phyloP scores from a whole-genome alignment of 2,329 filamentous ascomycete genomes.

The Fusarium fujikuroi region DNA sequence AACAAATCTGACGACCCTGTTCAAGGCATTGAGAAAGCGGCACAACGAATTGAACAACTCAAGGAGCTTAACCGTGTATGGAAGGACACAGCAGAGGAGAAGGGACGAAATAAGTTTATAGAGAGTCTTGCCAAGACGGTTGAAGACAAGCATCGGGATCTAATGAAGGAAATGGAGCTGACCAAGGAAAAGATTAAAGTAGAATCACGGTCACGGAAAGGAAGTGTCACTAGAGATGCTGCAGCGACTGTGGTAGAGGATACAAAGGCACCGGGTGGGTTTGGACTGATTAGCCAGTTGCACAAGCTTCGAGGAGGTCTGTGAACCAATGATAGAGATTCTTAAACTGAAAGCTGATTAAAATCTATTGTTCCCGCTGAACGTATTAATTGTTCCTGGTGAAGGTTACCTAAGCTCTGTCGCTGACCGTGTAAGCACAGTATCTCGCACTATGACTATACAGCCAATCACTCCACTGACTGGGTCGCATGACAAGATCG shows the following conservation, averaged over 20 bases:
- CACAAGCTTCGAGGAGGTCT: slow-evolving; percentile 68
- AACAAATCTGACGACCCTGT: slow-evolving; percentile 66
- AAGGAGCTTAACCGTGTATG: slow-evolving; percentile 83
- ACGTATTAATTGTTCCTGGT: background rate
- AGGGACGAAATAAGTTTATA: slow-evolving; percentile 82
- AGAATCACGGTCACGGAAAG: slow-evolving; percentile 52
- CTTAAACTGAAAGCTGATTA: background rate
- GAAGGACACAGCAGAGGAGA: slow-evolving; percentile 96
- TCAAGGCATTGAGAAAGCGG: slow-evolving; percentile 78
- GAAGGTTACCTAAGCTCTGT: background rate
- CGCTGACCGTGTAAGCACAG: slow-evolving; percentile 6
- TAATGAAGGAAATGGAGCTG: slow-evolving; percentile 64
- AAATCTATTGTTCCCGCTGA: background rate
- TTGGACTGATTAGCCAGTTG: slow-evolving; percentile 71
- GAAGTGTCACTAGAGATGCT: slow-evolving; percentile 46
- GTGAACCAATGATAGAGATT: slow-evolving; percentile 41
- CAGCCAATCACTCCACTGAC: slow-evolving; percentile 27
- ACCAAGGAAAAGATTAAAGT: slow-evolving; percentile 50
- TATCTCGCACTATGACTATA: background rate
- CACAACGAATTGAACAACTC: slow-evolving; percentile 78
- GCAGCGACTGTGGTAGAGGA: slow-evolving; percentile 49
- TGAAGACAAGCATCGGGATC: slow-evolving; percentile 74
- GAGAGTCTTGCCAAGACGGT: slow-evolving; percentile 84
- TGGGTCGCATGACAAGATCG: slow-evolving; percentile 10
- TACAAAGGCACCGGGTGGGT: slow-evolving; percentile 60